phyloP scores from a whole-genome alignment of 1,284 basidiomycete species.

The Sporisorium graminicola region DNA sequence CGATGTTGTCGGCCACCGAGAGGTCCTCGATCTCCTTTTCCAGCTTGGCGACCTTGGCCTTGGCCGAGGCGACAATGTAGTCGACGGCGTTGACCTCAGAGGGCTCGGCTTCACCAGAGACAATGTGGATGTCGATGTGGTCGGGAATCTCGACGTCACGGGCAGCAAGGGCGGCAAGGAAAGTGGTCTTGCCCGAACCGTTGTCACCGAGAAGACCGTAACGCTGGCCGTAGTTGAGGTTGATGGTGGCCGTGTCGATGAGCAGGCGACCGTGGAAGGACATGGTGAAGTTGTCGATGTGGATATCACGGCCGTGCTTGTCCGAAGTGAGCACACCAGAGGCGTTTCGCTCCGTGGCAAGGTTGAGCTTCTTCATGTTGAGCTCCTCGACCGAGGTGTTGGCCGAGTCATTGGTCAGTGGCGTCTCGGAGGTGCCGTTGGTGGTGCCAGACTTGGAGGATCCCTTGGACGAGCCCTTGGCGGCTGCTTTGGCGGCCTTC shows the following conservation, averaged over 20 bases:
- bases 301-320: slow-evolving; percentile 91
- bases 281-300: slow-evolving; percentile 94
- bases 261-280: slow-evolving; percentile 97
- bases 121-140: slow-evolving; percentile 98
- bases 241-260: slow-evolving; percentile 87
- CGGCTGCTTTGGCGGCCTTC: slow-evolving; percentile 67
- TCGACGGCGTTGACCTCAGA: slow-evolving; percentile 96
- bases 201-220: slow-evolving; percentile 96
- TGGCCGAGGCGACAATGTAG: slow-evolving; percentile 92
- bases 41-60: slow-evolving; percentile 92
- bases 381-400: slow-evolving; percentile 55
- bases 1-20: slow-evolving; percentile 86
- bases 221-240: slow-evolving; percentile 96
- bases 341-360: slow-evolving; percentile 68
- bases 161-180: slow-evolving; percentile 67
- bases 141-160: slow-evolving; percentile 89
- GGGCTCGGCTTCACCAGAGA: slow-evolving; percentile 94
- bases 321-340: slow-evolving; percentile 91
- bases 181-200: slow-evolving; percentile 91
- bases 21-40: slow-evolving; percentile 96
- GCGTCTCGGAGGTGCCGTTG: slow-evolving; percentile 51
- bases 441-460: slow-evolving; percentile 61
- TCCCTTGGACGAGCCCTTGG: slow-evolving; percentile 57
- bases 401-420: slow-evolving; percentile 61
- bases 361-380: slow-evolving; percentile 68